Evolutionary conservation across 2,329 filamentous ascomycete genomes (phyloP).

Genomic region (Penicillium sp.): DNA sequence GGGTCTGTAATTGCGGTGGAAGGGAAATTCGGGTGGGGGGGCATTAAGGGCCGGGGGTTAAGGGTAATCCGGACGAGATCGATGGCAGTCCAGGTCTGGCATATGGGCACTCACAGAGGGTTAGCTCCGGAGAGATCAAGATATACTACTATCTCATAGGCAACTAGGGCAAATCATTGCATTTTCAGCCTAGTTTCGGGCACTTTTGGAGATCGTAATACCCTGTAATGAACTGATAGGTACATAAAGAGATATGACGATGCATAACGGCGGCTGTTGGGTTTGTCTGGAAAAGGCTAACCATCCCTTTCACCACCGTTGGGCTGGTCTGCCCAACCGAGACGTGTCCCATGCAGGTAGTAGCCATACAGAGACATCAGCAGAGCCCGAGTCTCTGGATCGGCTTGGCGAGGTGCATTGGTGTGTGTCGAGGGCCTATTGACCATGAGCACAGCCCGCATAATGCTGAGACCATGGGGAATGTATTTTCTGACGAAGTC

Average conservation of each 20-base stretch:
- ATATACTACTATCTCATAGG: constrained; percentile 18
- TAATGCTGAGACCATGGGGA: constrained; percentile 4
- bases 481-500: not conserved
- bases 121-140: constrained; percentile 32
- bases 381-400: constrained; percentile 35
- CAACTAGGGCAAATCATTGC: not conserved
- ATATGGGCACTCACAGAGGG: constrained; percentile 22
- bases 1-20: constrained; percentile 27
- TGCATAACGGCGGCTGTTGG: constrained; percentile 18
- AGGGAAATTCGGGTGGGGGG: constrained; percentile 17
- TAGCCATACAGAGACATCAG: constrained; percentile 15
- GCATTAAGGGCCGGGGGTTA: constrained; percentile 17
- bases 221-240: not conserved
- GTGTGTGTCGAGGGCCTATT: constrained; percentile 27
- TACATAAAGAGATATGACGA: constrained; percentile 4
- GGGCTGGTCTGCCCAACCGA: constrained; percentile 21
- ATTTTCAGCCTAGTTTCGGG: not conserved
- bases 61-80: constrained; percentile 22
- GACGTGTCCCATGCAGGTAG: constrained; percentile 15
- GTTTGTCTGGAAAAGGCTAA: constrained; percentile 18
- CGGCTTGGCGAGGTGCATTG: constrained; percentile 35
- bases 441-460: constrained; percentile 30
- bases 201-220: not conserved
- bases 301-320: constrained; percentile 18
- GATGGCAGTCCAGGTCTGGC: constrained; percentile 30